Base-by-base conservation (phyloP, 441 rosid genomes). In the Gossypium gossypioides region DNA sequence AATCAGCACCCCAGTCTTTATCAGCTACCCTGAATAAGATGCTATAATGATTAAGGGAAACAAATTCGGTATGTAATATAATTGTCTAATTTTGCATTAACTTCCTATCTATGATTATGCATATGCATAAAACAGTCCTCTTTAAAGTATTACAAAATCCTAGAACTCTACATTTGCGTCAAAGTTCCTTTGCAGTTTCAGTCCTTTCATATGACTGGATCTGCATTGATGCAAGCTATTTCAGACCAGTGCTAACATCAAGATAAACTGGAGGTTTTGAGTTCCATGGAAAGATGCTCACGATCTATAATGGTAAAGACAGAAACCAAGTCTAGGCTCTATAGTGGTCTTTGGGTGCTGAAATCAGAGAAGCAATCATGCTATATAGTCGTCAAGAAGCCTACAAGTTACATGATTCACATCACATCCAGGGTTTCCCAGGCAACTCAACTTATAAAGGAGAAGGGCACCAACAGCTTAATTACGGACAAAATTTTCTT, bases 1-100 rank as follows among this genome's bases (percentile, higher is more conserved):
- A 86, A 81, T 94, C 99, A 72, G 99, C 97, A 48, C 97, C 94
- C 99, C 99, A 92, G 57, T 90, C 94, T 76, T 89, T 91, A 75
- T 89, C 99, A 72, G 97, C 92, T 74, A 94, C 94, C 84, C 99
- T 94, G 90, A 69, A 81, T 68, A 80, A 79, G 59, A 78, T 65
- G 65, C 42, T 46, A 77, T 73, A 75, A 52, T 0, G 37, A 74
- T 37, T 32, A 24, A 57, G 63, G 40, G 70, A 72, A 74, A 29
- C 9, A 60, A 69, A 4, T 2, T 9, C 13, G 8, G 12, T 32
- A 29, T 5, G 34, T 44, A 42, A 60, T 55, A 66, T 48, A 2
- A 22, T 42, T 65, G 42, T 29, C 55, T 2, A 62, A n/a, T 29
- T 8, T 12, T 12, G 19, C 59, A 50, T 34, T 37, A 18, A 18